phyloP scores from a whole-genome alignment of 2,329 filamentous ascomycete genomes.

The Paecilomyces variotii region DNA sequence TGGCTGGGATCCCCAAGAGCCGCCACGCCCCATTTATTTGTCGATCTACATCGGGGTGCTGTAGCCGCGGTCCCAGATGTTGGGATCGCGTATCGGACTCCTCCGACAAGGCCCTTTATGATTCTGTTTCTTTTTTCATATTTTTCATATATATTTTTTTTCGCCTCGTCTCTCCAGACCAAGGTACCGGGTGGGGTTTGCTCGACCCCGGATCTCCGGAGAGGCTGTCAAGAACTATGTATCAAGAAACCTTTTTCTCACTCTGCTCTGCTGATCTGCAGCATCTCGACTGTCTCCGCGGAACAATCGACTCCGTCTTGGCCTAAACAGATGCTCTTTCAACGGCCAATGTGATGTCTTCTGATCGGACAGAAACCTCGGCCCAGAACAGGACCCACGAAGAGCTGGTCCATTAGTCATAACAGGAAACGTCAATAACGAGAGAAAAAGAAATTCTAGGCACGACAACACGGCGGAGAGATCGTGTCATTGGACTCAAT shows the following conservation, averaged over 20 bases:
- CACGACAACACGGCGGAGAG: not conserved
- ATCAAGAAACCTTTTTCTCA: not conserved
- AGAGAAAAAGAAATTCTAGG: not conserved
- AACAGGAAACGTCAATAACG: not conserved
- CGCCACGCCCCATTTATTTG: not conserved
- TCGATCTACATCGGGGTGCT: not conserved
- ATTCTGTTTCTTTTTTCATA: too few species aligned
- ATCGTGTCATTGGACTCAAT: not conserved
- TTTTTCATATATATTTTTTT: too few species aligned
- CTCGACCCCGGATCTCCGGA: not conserved
- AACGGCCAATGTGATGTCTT: not conserved
- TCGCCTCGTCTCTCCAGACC: not conserved
- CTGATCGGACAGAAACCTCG: not conserved
- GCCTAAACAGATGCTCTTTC: not conserved
- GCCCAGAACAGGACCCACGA: not conserved
- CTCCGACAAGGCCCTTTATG: not conserved
- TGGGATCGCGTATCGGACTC: not conserved
- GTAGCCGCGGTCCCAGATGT: too few species aligned
- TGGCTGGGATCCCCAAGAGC: not conserved
- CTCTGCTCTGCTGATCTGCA: not conserved
- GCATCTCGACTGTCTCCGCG: not conserved
- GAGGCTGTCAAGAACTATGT: not conserved
- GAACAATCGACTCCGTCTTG: not conserved
- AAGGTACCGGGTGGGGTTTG: not conserved
- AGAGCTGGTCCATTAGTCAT: not conserved